Conservation (phyloP, 2,329 filamentous ascomycete species). For the Paecilomyces niveus region DNA sequence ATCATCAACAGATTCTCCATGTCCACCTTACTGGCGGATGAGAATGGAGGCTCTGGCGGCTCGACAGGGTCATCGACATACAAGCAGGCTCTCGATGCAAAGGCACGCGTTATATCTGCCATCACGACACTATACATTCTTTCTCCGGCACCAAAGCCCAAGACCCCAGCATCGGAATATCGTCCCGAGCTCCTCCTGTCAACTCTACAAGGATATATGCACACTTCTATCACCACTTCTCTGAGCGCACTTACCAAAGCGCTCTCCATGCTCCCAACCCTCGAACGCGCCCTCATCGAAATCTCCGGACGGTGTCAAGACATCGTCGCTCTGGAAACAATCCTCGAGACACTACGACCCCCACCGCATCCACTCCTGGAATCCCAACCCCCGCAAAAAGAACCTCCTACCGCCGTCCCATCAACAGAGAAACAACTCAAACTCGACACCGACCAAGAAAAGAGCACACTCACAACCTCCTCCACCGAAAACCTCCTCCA, state of each 20-base stretch:
- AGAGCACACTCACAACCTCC: slow-evolving; percentile 26
- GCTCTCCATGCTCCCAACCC: slow-evolving; percentile 68
- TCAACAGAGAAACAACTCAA: slow-evolving; percentile 37
- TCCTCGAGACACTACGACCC: slow-evolving; percentile 62
- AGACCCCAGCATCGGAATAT: slow-evolving; percentile 41
- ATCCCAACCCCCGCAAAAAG: slow-evolving; percentile 65
- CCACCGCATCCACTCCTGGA: slow-evolving; percentile 61
- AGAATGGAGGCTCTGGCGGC: slow-evolving; percentile 6
- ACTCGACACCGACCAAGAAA: slow-evolving; percentile 21
- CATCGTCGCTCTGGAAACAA: slow-evolving; percentile 74
- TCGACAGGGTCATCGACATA: slow-evolving; percentile 40
- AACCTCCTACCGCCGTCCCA: slow-evolving; percentile 64
- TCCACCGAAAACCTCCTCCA: slow-evolving; percentile 53
- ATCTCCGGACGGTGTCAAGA: slow-evolving; percentile 82
- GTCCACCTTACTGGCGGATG: slow-evolving; percentile 41
- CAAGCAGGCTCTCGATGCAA: slow-evolving; percentile 64
- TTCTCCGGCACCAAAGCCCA: slow-evolving; percentile 55
- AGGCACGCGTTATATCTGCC: slow-evolving; percentile 65
- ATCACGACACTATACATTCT: slow-evolving; percentile 72
- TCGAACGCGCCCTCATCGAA: slow-evolving; percentile 76
- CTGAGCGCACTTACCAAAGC: slow-evolving; percentile 67
- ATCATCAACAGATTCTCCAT: slow-evolving; percentile 79
- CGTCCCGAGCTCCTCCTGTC: slow-evolving; percentile 66
- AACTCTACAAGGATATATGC: slow-evolving; percentile 73
- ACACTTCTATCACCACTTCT: slow-evolving; percentile 71